phyloP scores from a whole-genome alignment of 306 rosid species.

The Malus sylvestris region DNA sequence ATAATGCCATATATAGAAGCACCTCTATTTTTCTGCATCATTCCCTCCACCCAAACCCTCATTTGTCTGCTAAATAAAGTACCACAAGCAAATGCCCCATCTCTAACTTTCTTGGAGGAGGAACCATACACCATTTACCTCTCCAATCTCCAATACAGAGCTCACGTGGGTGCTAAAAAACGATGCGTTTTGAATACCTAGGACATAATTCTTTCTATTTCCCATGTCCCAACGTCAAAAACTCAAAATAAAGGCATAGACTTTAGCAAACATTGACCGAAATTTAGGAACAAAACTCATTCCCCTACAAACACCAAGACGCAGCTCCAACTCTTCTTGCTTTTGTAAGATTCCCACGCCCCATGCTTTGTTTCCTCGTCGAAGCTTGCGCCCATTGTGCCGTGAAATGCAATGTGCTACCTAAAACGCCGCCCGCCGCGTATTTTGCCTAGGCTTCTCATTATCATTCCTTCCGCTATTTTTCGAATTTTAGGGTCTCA shows the following conservation, averaged over 20 bases:
- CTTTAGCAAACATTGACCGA: conserved; percentile 12
- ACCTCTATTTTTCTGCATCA: neutral
- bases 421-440: neutral
- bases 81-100: neutral
- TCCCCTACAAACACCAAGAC: conserved; percentile 15
- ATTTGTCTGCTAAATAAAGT: neutral
- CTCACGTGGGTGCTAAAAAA: conserved; percentile 24
- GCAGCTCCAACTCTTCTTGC: neutral
- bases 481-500: neutral
- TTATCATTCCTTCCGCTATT: neutral
- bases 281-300: conserved; percentile 6
- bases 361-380: conserved; percentile 4
- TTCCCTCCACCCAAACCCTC: neutral
- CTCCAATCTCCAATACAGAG: conserved; percentile 1
- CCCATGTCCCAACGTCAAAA: conserved; percentile 15
- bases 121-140: conserved; percentile 1
- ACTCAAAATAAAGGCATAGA: conserved; percentile 9
- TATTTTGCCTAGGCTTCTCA: conserved; percentile 17
- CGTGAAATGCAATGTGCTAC: conserved; percentile 32
- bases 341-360: conserved; percentile 13
- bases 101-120: conserved; percentile 6
- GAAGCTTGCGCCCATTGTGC: conserved; percentile 28
- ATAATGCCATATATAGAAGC: neutral
- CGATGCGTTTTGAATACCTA: conserved; percentile 10
- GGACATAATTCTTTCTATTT: conserved; percentile 11